Evolutionary conservation across 78 protist genomes (phyloP), one percentile per base, ranked within the genome.

Genomic region (Acrasis kona): DNA sequence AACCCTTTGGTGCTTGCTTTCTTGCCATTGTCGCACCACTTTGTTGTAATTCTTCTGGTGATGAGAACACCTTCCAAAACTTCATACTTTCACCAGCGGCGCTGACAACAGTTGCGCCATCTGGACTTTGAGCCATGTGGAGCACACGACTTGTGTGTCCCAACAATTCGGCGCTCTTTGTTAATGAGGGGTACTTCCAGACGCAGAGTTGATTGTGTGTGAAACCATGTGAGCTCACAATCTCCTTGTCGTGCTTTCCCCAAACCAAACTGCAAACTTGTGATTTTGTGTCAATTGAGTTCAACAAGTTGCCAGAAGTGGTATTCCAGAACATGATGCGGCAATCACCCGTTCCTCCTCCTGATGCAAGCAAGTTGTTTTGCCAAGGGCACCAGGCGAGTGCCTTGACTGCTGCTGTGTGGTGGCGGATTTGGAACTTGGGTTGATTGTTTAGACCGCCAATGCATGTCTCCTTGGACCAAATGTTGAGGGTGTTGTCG

Each of bases 311-410:
- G 39, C 98, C 99, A 3, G 91, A 87, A n/a, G 65, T 1, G 30
- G 98, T 87, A 91, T 98, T 94, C 98, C 98, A 96, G 91, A 98
- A 93, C 29, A 95, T 84, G 71, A 98, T 94, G 84, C 73, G 74
- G 35, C 94, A 85, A 57, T 98, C 99, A 3, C 98, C 99, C 0
- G 98, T 93, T 32, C 99, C 99, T 27, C 99, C 99, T 29, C 99
- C 99, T 10, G 98, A 72, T 10, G 98, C 99, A 3, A 98, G 90
- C 19, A 96, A 88, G 78, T 84, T 91, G 1, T 12, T 10, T 66
- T 82, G 77, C 84, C 78, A 85, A 35, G 99, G 99, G 79, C 91
- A 88, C 99, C 99, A 98, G 6, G 98, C 97, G 27, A 98, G 79
- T 0, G 99, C 99, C 89, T 95, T 94, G 36, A 98, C 98, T 5